These are phyloP conservation scores for Phialophora macrospora DNA, from an alignment of 2,329 filamentous ascomycete species.

Conservation along the genomic window DNA sequence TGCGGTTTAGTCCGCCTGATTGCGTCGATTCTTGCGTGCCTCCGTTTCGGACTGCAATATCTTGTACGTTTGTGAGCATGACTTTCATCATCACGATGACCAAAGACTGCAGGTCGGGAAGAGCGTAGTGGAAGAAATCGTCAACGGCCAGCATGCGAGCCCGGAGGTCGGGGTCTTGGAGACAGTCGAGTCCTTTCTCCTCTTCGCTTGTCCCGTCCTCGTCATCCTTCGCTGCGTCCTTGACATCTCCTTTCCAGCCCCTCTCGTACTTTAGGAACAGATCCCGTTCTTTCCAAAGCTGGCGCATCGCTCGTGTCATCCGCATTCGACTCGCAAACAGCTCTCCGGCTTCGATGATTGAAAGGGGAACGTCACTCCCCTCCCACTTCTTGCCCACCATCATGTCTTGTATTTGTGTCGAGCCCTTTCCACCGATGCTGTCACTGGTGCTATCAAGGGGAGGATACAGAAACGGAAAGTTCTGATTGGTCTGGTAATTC, in stretches of 20 bases:
- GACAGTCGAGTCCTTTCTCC: conserved; percentile 45
- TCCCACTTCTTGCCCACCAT: conserved; percentile 87
- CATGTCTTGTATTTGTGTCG: conserved; percentile 76
- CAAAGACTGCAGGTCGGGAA: conserved; percentile 88
- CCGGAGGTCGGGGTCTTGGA: conserved; percentile 61
- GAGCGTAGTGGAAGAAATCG: conserved; percentile 74
- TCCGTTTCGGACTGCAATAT: conserved; percentile 64
- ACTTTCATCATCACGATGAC: conserved; percentile 92
- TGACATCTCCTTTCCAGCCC: conserved; percentile 71
- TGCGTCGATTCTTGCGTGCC: conserved; percentile 55
- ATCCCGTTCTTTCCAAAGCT: conserved; percentile 93
- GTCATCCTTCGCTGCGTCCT: conserved; percentile 40
- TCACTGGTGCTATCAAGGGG: conserved; percentile 88
- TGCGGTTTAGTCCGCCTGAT: conserved; percentile 50
- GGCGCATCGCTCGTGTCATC: conserved; percentile 87
- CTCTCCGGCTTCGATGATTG: conserved; percentile 91
- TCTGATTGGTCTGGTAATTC: conserved; percentile 98
- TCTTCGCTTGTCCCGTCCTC: conserved; percentile 44
- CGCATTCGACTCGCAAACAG: conserved; percentile 88
- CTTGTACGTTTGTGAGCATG: conserved; percentile 83
- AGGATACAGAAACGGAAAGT: conserved; percentile 97
- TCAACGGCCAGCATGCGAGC: conserved; percentile 75
- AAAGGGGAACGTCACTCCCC: conserved; percentile 90
- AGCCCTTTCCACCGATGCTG: conserved; percentile 85
- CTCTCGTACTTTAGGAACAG: conserved; percentile 89